Evolutionary conservation across 2,329 filamentous ascomycete genomes (phyloP), one percentile per base, ranked within the genome.

Genomic region (Akanthomyces uredinophilus): DNA sequence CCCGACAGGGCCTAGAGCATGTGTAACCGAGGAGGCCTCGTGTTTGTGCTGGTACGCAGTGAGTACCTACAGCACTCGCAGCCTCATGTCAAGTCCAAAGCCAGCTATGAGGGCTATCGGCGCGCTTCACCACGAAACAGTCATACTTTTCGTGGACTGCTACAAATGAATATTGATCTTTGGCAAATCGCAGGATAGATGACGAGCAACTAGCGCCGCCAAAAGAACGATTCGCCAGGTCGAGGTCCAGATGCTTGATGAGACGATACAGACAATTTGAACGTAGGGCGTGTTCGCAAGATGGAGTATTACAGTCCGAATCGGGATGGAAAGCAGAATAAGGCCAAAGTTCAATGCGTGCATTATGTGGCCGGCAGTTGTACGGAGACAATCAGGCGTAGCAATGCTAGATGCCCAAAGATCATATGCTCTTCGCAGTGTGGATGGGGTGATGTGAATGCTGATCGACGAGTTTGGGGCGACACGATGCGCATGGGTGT

Each of bases 31-130:
- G 7, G 39, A 13, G 44, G 32, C 32, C 44, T 49, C 24, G 47
- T 60, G 57, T 51, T 60, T 44, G 47, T 24, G 49, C 27, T 43
- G 18, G 57, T 60, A 32, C 16, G 50, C 46, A 35, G 20, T 39
- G 39, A 20, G 27, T 29, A 16, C 24, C n/a, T n/a, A 24, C 13
- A 18, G 47, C 57, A 52, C 24, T 43, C 54, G 8, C 22, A 51
- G 20, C 18, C 8, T 35, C 5, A 1, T 51, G 22, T 51, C 14
- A n/a, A n/a, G 24, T 39, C 37, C 37, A 35, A 43, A 10, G 24
- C 18, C 20, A 41, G 18, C 11, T 32, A 24, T n/a, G 22, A 20
- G n/a, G 18, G 14, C 46, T 11, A n/a, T 18, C 11, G 44, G 20
- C 22, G 32, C 44, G n/a, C 20, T 58, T 24, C 14, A 27, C 29